A percentile compares a stretch with the other conserved stretches of the same genome.
Evolutionary conservation across 2,329 filamentous ascomycete genomes (phyloP).

Genomic region (Aspergillus sp.): DNA sequence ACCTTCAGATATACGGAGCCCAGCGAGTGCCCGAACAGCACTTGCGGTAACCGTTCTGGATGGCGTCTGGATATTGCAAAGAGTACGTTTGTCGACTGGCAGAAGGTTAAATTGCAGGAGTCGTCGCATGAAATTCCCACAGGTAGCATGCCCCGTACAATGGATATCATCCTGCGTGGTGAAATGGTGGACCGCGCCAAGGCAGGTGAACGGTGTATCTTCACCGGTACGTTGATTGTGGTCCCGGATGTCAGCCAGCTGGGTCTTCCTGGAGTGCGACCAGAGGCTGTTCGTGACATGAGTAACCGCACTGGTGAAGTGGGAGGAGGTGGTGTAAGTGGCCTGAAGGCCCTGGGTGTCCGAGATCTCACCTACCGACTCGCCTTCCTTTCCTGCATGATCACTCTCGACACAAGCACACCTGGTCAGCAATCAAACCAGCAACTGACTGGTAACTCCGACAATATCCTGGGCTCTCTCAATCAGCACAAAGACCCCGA

Average conservation of each 20-base stretch:
- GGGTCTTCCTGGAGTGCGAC: constrained; percentile 75
- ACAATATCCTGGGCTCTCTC: constrained; percentile 77
- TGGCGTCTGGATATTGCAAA: constrained; percentile 96
- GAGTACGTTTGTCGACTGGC: constrained; percentile 98
- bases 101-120: constrained; percentile 96
- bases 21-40: constrained; percentile 83
- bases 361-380: constrained; percentile 91
- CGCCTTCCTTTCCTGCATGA: constrained; percentile 96
- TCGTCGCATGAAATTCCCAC: constrained; percentile 98
- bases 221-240: constrained; percentile 91
- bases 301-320: constrained; percentile 70
- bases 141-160: constrained; percentile 95
- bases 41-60: constrained; percentile 80
- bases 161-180: constrained; percentile 92
- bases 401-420: constrained; percentile 77
- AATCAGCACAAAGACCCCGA: constrained; percentile 66
- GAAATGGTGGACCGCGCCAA: constrained; percentile 97
- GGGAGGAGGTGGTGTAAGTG: constrained; percentile 76
- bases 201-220: constrained; percentile 96
- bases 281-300: constrained; percentile 78
- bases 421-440: constrained; percentile 67
- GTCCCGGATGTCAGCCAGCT: constrained; percentile 96
- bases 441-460: constrained; percentile 63
- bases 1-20: constrained; percentile 97
- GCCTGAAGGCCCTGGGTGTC: constrained; percentile 86